Conservation (phyloP, 768 basidiomycete genomes). For the Rhodocollybia butyracea region DNA sequence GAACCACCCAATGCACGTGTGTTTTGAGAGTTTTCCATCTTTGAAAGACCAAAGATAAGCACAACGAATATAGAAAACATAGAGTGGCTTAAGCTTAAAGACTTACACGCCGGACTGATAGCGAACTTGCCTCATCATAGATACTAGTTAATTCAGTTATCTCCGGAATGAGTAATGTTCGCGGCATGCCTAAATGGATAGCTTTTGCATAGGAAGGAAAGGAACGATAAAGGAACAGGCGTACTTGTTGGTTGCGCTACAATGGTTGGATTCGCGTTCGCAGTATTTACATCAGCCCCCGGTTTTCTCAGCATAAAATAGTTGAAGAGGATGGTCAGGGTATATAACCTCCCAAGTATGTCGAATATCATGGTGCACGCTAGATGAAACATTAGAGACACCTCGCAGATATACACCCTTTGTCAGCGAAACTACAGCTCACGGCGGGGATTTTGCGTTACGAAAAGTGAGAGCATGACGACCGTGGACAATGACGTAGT, state of each 20-base stretch:
- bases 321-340: slow-evolving; percentile 2
- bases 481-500: not conserved
- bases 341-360: not conserved
- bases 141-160: not conserved
- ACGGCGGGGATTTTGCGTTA: not conserved
- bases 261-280: not conserved
- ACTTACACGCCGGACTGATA: too few species aligned
- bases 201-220: not conserved
- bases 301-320: slow-evolving; percentile 2
- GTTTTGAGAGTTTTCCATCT: too few species aligned
- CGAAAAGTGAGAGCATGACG: not conserved
- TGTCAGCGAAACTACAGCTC: not conserved
- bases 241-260: not conserved
- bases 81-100: too few species aligned
- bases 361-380: not conserved
- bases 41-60: too few species aligned
- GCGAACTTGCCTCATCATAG: not conserved
- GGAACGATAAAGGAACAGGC: not conserved
- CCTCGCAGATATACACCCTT: not conserved
- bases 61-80: too few species aligned
- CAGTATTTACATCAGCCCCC: not conserved
- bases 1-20: not conserved
- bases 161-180: not conserved
- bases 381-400: not conserved
- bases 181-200: not conserved